These are phyloP conservation scores for Sextonia rubra DNA, from an alignment of 164 flowering plant genomes.

Conservation along the genomic window DNA sequence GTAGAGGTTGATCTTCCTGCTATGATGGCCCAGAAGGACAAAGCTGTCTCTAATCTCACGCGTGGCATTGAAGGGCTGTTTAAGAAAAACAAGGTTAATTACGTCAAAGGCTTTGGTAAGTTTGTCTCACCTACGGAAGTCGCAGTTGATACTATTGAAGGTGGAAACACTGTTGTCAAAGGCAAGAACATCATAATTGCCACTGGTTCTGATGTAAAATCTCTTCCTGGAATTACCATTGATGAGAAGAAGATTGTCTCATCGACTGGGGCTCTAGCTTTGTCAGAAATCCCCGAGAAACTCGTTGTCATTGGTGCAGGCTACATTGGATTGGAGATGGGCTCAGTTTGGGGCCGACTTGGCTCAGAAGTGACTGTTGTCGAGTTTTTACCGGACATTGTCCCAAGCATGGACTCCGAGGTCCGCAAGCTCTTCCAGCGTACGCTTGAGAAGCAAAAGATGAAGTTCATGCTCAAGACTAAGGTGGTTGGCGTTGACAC, in stretches of 20 bases:
- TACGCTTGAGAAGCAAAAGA: constrained; percentile 72
- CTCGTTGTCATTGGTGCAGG: constrained; percentile 84
- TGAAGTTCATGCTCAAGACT: constrained; percentile 77
- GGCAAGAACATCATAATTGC: constrained; percentile 76
- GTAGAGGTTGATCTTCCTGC: constrained; percentile 79
- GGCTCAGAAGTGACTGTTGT: constrained; percentile 86
- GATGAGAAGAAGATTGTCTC: constrained; percentile 81
- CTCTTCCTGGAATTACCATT: constrained; percentile 72
- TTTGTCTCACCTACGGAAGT: constrained; percentile 65
- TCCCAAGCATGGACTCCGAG: constrained; percentile 74
- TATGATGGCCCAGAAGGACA: constrained; percentile 80
- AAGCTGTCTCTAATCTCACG: constrained; percentile 66
- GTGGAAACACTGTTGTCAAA: constrained; percentile 55
- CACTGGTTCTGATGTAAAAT: constrained; percentile 79
- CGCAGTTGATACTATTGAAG: constrained; percentile 65
- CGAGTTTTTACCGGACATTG: constrained; percentile 73
- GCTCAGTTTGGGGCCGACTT: constrained; percentile 81
- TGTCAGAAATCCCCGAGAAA: constrained; percentile 64
- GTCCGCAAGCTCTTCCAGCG: constrained; percentile 71
- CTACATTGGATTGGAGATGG: constrained; percentile 93
- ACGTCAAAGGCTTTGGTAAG: constrained; percentile 78
- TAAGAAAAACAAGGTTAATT: constrained; percentile 81
- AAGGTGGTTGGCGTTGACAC: constrained; percentile 74
- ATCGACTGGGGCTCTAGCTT: constrained; percentile 72
- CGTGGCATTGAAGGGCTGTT: constrained; percentile 76